Percentiles rank a stretch among this genome's conserved stretches.
phyloP scores from a whole-genome alignment of 2,329 filamentous ascomycete species.

The Trichoderma breve region DNA sequence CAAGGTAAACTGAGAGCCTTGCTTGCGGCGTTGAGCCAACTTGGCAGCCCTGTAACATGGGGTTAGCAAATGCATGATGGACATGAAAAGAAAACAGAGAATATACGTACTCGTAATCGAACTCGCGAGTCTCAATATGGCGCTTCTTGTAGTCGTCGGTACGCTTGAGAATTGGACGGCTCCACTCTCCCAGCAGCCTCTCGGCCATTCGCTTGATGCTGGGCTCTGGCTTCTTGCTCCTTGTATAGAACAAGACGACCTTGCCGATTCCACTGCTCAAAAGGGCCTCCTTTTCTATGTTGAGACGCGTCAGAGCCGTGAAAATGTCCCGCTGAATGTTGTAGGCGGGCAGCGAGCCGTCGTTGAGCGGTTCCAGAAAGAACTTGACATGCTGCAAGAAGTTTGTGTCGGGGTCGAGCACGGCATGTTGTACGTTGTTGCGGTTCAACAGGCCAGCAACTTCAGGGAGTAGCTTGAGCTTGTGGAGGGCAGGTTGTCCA shows the following conservation, averaged over 20 bases:
- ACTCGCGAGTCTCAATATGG: constrained; percentile 61
- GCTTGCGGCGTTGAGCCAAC: constrained; percentile 48
- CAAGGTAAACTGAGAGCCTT: constrained; percentile 49
- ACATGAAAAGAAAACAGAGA: neutral
- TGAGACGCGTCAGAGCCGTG: constrained; percentile 71
- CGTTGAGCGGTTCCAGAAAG: constrained; percentile 93
- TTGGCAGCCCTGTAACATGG: constrained; percentile 49
- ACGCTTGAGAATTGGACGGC: constrained; percentile 85
- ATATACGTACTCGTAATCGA: constrained; percentile 58
- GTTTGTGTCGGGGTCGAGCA: constrained; percentile 93
- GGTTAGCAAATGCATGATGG: constrained; percentile 10
- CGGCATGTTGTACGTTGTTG: constrained; percentile 77
- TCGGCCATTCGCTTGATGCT: constrained; percentile 93
- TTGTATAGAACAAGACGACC: constrained; percentile 94
- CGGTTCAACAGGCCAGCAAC: constrained; percentile 86
- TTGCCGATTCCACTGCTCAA: constrained; percentile 93
- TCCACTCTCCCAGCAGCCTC: constrained; percentile 92
- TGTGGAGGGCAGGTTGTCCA: constrained; percentile 81
- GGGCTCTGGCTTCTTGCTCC: constrained; percentile 84
- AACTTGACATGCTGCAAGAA: constrained; percentile 93
- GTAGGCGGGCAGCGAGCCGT: constrained; percentile 91
- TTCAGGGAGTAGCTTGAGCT: constrained; percentile 89
- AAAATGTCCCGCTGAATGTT: constrained; percentile 97
- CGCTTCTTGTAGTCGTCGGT: constrained; percentile 94
- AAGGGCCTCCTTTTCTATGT: constrained; percentile 86